Base-by-base conservation (phyloP, 2,329 filamentous ascomycete genomes). In the Atkinsonella texensis region DNA sequence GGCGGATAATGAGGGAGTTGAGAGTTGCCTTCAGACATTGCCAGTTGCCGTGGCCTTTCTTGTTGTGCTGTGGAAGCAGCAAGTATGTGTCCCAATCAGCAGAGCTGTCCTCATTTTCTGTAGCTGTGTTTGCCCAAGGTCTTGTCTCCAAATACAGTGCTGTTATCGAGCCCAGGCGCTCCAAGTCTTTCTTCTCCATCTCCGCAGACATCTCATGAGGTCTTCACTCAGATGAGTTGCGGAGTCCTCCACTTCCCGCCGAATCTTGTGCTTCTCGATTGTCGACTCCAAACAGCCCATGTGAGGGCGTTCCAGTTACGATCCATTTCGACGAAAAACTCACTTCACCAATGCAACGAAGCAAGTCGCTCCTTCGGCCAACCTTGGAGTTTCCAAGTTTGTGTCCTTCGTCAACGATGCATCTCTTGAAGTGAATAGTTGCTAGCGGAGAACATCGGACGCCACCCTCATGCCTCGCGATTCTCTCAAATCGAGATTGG, bases 361-460 rank as follows among this genome's bases (percentile, higher is more conserved):
- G 68, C 5, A 81, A 60, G 41, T 76, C 73, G 44, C 81, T 88
- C 57, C 74, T 80, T 49, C 71, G 72, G 10, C 71, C 70, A 6
- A 68, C 65, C 2, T 68, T 76, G 0, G 78, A 79, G 39, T 86
- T 84, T 0, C 88, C 87, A 53, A 95, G 83, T 53, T 79, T 85
- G 63, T 96, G 89, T 0, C 91, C 91, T 72, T 96, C 91, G 57
- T 97, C 91, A 17, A 95, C 85, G 45, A 97, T 90, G 46, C 94
- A 83, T 1, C 91, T 78, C 59, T 95, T 84, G 76, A 91, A 95
- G 58, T 88, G 89, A 3, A 96, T 67, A 8, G 79, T 68, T 40
- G 81, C 80, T 17, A 96, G 67, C 0, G 85, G 79, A 1, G 81
- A 86, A 10, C 75, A 63, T 33, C 53, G 69, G 39, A 55, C 65